Conservation (phyloP, 768 basidiomycete genomes). For the Russula dissimulans region DNA sequence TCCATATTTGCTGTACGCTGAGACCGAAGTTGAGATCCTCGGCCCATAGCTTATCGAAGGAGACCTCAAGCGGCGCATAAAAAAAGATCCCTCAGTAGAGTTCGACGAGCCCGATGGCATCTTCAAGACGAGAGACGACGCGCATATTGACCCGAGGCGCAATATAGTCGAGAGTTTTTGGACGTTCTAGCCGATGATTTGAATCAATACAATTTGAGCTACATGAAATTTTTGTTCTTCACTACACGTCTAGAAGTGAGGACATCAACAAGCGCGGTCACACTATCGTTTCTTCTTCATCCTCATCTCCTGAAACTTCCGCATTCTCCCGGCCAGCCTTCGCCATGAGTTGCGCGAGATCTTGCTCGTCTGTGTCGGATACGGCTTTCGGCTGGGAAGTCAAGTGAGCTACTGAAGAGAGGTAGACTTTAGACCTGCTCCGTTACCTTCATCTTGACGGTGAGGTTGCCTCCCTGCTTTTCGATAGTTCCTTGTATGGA, state of each 20-base stretch:
- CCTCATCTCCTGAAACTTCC: constrained; percentile 92
- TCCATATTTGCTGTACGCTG: neutral
- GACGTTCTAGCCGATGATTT: constrained; percentile 15
- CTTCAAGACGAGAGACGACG: constrained; percentile 11
- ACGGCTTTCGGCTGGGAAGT: constrained; percentile 83
- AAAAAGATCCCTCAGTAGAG: constrained; percentile 57
- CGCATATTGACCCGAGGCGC: constrained; percentile 28
- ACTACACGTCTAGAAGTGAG: neutral
- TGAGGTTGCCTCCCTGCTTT: constrained; percentile 72
- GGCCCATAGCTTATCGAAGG: constrained; percentile 70
- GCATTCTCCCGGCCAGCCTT: constrained; percentile 90
- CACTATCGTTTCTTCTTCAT: constrained; percentile 42
- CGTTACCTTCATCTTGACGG: constrained; percentile 93
- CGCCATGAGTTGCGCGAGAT: constrained; percentile 94
- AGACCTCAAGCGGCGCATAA: constrained; percentile 70
- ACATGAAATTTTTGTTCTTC: constrained; percentile 1
- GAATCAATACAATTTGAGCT: constrained; percentile 7
- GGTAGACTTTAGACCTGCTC: neutral
- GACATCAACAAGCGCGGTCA: neutral
- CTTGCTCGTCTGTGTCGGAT: constrained; percentile 94
- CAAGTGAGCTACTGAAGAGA: neutral
- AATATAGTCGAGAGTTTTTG: constrained; percentile 31
- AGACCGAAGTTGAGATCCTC: neutral
- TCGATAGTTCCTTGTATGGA: constrained; percentile 80
- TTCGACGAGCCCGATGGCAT: constrained; percentile 21